These are phyloP conservation scores for Pyrenula massariospora DNA, from an alignment of 495 filamentous ascomycete genomes.

Conservation along the genomic window DNA sequence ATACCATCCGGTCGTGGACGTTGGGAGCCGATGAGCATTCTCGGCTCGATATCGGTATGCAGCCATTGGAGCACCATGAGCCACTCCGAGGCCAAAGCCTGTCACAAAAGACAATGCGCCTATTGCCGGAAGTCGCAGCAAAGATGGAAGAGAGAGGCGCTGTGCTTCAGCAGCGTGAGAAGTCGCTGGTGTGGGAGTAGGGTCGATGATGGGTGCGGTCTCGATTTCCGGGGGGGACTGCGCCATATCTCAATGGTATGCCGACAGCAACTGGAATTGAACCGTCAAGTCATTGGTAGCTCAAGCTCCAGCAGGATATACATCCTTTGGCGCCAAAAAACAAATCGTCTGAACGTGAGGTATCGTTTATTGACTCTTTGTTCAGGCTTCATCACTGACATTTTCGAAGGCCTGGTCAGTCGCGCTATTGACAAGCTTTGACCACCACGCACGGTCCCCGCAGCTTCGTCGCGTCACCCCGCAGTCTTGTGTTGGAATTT, in stretches of 20 bases:
- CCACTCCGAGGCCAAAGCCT: constrained; percentile 57
- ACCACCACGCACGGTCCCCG: too few species aligned
- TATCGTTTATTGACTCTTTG: too few species aligned
- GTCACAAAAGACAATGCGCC: constrained; percentile 45
- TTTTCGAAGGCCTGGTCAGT: too few species aligned
- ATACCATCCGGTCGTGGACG: constrained; percentile 76
- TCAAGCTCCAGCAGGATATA: too few species aligned
- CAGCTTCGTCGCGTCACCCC: too few species aligned
- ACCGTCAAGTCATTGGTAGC: too few species aligned
- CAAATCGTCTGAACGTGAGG: too few species aligned
- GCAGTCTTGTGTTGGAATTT: too few species aligned
- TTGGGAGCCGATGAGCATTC: constrained; percentile 85
- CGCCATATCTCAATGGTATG: constrained; percentile 18
- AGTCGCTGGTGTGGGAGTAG: constrained; percentile 28
- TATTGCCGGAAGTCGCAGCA: constrained; percentile 51
- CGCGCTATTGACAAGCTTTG: too few species aligned
- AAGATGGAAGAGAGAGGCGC: constrained; percentile 54
- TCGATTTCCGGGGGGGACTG: constrained; percentile 5
- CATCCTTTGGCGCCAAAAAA: too few species aligned
- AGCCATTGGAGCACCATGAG: constrained; percentile 59
- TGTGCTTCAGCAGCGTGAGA: constrained; percentile 30
- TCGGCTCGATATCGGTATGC: constrained; percentile 82
- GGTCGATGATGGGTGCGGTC: constrained; percentile 15
- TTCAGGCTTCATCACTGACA: too few species aligned
- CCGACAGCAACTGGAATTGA: constrained; percentile 28